A percentile compares a stretch with the other conserved stretches of the same genome.
These are phyloP conservation scores for Plantago lanceolata DNA, from an alignment of 305 asterid genomes.

Conservation along the genomic window DNA sequence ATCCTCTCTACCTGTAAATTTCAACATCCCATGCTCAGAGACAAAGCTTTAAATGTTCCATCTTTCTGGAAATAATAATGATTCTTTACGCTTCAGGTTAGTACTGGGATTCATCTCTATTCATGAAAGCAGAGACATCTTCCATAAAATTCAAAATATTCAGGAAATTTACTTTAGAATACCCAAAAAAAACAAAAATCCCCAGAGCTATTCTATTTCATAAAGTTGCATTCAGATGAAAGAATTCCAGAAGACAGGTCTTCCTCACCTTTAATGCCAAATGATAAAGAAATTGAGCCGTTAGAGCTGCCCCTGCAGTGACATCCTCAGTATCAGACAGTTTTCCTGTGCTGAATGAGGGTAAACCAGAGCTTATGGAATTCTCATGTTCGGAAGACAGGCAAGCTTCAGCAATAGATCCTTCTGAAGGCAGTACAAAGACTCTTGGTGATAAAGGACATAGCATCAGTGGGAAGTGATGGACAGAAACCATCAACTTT, in stretches of 20 bases:
- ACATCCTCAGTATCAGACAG: slow-evolving; percentile 65
- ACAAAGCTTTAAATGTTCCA: too few species aligned
- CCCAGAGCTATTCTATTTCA: slow-evolving; percentile 4
- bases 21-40: too few species aligned
- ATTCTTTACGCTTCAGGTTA: slow-evolving; percentile 17
- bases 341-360: slow-evolving; percentile 70
- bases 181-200: slow-evolving; percentile 19
- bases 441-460: slow-evolving; percentile 87
- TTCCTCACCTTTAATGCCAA: slow-evolving; percentile 67
- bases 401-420: slow-evolving; percentile 80
- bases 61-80: slow-evolving; percentile 2
- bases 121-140: not conserved
- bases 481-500: slow-evolving; percentile 63
- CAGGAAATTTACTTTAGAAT: slow-evolving; percentile 4
- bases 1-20: too few species aligned
- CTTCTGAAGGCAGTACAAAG: slow-evolving; percentile 97
- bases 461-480: slow-evolving; percentile 79
- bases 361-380: slow-evolving; percentile 86
- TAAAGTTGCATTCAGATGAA: slow-evolving; percentile 12
- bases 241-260: slow-evolving; percentile 23
- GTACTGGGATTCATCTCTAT: slow-evolving; percentile 4
- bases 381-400: slow-evolving; percentile 64
- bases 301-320: slow-evolving; percentile 79
- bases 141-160: not conserved
- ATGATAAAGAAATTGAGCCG: slow-evolving; percentile 92